Evolutionary conservation across 2,329 filamentous ascomycete genomes (phyloP).

Genomic region (Chaetothyriales sp.): DNA sequence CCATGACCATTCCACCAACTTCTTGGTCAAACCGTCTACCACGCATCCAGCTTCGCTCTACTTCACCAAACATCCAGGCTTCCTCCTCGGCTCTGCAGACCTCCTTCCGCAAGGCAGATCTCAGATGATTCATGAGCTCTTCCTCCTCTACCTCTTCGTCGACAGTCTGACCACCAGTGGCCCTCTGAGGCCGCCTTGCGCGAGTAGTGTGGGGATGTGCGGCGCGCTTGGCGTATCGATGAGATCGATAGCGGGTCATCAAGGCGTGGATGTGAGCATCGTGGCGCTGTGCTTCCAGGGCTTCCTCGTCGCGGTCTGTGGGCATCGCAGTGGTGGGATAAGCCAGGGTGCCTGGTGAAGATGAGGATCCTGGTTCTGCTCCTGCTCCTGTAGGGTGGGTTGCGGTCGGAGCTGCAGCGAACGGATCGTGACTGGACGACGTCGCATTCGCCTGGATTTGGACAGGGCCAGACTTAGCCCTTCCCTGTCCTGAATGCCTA

Average conservation of each 20-base stretch:
- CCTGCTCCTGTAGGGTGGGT: not conserved
- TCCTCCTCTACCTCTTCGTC: slow-evolving; percentile 14
- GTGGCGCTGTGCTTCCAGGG: not conserved
- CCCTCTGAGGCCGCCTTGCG: not conserved
- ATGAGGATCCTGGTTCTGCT: not conserved
- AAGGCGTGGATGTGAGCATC: not conserved
- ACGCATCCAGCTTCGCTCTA: not conserved
- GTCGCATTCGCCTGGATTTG: not conserved
- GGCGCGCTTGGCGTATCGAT: not conserved
- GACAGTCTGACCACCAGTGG: slow-evolving; percentile 6
- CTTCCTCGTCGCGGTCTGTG: slow-evolving; percentile 1
- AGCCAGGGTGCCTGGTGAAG: not conserved
- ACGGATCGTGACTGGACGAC: not conserved
- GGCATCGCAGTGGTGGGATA: not conserved
- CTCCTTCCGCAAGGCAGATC: slow-evolving; percentile 55
- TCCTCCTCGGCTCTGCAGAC: slow-evolving; percentile 63
- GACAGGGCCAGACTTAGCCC: not conserved
- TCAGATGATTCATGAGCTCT: slow-evolving; percentile 57
- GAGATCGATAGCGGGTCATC: not conserved
- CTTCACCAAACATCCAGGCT: slow-evolving; percentile 66
- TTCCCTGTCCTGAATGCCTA: not conserved
- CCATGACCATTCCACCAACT: slow-evolving; percentile 22
- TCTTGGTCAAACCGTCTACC: slow-evolving; percentile 3
- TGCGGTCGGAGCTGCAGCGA: not conserved
- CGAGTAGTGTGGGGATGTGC: not conserved